A percentile compares a stretch with the other conserved stretches of the same genome.
Conservation (phyloP, 345 rosid genomes). For the Eucalyptus polybractea region DNA sequence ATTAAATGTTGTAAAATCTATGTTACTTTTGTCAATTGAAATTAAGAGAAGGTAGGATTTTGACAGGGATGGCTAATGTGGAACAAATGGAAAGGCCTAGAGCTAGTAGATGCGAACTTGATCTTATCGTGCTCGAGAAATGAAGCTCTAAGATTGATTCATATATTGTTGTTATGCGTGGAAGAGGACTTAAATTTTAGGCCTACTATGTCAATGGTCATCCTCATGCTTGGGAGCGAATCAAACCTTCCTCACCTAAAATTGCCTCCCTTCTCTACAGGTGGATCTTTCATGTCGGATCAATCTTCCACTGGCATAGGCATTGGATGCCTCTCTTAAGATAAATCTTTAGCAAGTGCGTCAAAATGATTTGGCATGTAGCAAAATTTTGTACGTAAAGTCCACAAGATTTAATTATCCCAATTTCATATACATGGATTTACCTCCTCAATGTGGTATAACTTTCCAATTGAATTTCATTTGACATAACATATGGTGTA, state of each 20-base stretch:
- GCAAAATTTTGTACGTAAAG: not conserved
- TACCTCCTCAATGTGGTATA: not conserved
- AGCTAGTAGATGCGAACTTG: constrained; percentile 16
- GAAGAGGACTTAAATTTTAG: constrained; percentile 25
- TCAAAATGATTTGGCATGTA: not conserved
- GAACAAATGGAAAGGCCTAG: constrained; percentile 13
- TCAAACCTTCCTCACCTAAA: constrained; percentile 19
- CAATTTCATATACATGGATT: too few relatives aligned
- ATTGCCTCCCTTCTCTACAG: not conserved
- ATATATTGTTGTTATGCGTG: constrained; percentile 24
- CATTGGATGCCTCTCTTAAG: not conserved
- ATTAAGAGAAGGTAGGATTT: not conserved
- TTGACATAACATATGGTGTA: not conserved
- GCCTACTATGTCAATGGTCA: constrained; percentile 30
- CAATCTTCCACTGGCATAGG: not conserved
- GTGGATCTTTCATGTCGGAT: not conserved
- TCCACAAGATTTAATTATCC: not conserved
- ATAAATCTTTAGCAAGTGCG: not conserved
- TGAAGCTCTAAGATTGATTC: constrained; percentile 27
- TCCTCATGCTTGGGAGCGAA: constrained; percentile 34
- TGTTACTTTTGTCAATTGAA: not conserved
- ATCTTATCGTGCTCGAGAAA: not conserved
- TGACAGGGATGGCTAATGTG: constrained; percentile 31
- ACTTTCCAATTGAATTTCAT: too few relatives aligned
- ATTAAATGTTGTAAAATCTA: not conserved